Evolutionary conservation across 2,329 filamentous ascomycete species (phyloP), one percentile per base, ranked within the genome.

Genomic region (Trichoderma koningiopsis): DNA sequence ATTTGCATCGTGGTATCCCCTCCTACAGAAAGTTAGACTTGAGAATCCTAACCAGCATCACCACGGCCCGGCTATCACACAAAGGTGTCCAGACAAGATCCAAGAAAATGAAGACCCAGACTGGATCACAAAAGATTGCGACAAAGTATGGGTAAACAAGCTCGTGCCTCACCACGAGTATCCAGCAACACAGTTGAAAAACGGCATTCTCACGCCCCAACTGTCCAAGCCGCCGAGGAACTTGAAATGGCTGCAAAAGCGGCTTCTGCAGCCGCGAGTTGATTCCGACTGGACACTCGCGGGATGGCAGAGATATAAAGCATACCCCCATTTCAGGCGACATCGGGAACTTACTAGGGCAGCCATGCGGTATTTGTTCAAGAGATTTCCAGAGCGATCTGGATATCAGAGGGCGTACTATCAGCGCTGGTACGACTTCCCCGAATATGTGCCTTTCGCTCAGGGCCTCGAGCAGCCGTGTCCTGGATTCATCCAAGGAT

Each of bases 1-100:
- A 33, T 61, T 60, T 22, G 65, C 65, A 5, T 35, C 65, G 13
- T 68, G 65, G 65, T 61, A 61, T 43, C 47, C 47, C n/a, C 57
- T 68, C 5, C 24, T 56, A 27, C 56, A 68, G 22, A 29, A 47
- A 52, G n/a, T 67, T 5, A 58, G 55, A 27, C 49, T 5, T 33
- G 40, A 57, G n/a, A 37, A 67, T 11, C 16, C 16, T 22, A 52
- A 59, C 13, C 53, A 29, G 10, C n/a, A 66, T 6, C 29, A 19
- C 5, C 49, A 52, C 35, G 10, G 14, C 10, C 13, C 5, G 22
- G 10, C 3, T 14, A 10, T 22, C 29, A 19, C 13, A 7, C 19
- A 29, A 10, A 8, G n/a, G 11, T 3, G 22, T 10, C 10, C 49
- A 24, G 40, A 67, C 4, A 29, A 29, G 31, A 16, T 27, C 14